These are phyloP conservation scores for Myxozyma mucilagina DNA, from an alignment of 805 yeast species.

Conservation along the genomic window DNA sequence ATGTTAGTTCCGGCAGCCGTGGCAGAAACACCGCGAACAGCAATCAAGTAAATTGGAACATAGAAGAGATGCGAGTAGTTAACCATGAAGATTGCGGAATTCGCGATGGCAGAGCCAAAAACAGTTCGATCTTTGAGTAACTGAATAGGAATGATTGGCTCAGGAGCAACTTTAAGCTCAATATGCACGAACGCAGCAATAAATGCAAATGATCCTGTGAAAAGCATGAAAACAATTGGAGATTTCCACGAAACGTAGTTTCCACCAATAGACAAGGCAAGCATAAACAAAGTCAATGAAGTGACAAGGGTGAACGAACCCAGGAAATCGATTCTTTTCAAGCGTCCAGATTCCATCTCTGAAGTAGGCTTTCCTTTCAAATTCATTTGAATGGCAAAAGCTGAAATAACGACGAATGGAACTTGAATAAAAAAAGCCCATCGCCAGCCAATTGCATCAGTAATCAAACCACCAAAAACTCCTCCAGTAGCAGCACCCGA, in stretches of 20 bases:
- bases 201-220: conserved; percentile 41
- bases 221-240: conserved; percentile 43
- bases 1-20: conserved; percentile 58
- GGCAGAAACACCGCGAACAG: conserved; percentile 55
- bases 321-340: conserved; percentile 63
- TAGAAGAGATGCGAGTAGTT: conserved; percentile 64
- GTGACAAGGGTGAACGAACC: conserved; percentile 64
- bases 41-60: conserved; percentile 65
- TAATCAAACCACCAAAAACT: conserved; percentile 53
- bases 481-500: conserved; percentile 78
- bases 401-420: conserved; percentile 44
- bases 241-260: conserved; percentile 52
- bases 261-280: conserved; percentile 69
- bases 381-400: conserved; percentile 39
- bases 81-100: conserved; percentile 71
- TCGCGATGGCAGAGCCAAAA: conserved; percentile 62
- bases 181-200: conserved; percentile 50
- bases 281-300: conserved; percentile 58
- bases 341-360: conserved; percentile 47
- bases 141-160: conserved; percentile 69
- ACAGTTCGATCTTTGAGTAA: conserved; percentile 61
- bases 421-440: conserved; percentile 46
- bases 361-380: conserved; percentile 28
- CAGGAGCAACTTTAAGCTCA: conserved; percentile 54
- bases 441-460: conserved; percentile 64